Conservation (phyloP, 2,329 filamentous ascomycete species). For the Chaetomiaceae sp. region DNA sequence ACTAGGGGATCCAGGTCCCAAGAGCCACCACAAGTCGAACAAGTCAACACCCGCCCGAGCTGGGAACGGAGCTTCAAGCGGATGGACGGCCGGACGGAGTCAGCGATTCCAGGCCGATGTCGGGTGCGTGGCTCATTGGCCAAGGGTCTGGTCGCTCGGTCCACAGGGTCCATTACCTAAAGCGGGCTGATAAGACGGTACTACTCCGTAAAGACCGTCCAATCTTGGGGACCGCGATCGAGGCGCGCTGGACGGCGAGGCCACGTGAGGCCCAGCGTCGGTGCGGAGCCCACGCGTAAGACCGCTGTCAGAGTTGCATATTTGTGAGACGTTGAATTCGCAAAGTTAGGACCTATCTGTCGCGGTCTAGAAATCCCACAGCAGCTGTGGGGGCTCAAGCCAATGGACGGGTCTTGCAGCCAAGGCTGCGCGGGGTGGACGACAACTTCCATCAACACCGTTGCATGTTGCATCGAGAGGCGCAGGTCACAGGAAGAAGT, state of each 20-base stretch:
- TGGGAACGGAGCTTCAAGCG: slow-evolving; percentile 15
- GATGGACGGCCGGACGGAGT: slow-evolving; percentile 9
- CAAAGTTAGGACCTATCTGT: neutral
- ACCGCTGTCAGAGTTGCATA: neutral
- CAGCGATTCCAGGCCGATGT: slow-evolving; percentile 10
- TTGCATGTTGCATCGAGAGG: slow-evolving; percentile 1
- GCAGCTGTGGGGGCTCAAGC: slow-evolving; percentile 10
- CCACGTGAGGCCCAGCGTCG: slow-evolving; percentile 10
- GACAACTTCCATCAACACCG: neutral
- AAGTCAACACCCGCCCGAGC: slow-evolving; percentile 10
- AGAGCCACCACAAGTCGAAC: no score
- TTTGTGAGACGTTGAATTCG: slow-evolving; percentile 6
- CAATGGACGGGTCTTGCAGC: slow-evolving; percentile 3
- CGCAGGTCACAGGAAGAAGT: slow-evolving; percentile 3
- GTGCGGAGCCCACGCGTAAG: no score
- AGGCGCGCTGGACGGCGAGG: neutral
- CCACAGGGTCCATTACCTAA: slow-evolving; percentile 21
- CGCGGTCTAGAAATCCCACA: neutral
- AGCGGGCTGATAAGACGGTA: slow-evolving; percentile 22
- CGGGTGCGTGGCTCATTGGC: slow-evolving; percentile 11
- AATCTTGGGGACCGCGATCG: no score
- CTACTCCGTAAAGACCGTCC: no score
- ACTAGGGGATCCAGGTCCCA: slow-evolving; percentile 6
- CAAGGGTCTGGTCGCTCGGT: neutral
- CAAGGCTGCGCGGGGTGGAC: slow-evolving; percentile 8